These are phyloP conservation scores for Fraxinus angustifolia DNA, from an alignment of 305 asterid genomes.

Conservation along the genomic window DNA sequence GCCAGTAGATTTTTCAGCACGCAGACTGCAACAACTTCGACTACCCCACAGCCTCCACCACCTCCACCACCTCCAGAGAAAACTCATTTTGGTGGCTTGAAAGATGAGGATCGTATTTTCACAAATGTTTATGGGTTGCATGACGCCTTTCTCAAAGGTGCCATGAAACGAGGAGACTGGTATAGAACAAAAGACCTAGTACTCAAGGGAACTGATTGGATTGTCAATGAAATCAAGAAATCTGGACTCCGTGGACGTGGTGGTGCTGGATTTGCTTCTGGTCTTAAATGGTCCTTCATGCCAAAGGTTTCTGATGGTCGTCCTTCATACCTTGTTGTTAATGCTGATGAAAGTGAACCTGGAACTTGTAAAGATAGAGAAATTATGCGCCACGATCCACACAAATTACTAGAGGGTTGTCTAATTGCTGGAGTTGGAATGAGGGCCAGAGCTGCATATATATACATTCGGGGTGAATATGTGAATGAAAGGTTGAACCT, in stretches of 20 bases:
- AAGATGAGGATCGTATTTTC: constrained; percentile 95
- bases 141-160: constrained; percentile 91
- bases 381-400: constrained; percentile 99
- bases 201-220: constrained; percentile 88
- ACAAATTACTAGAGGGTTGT: constrained; percentile 93
- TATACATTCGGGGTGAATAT: constrained; percentile 93
- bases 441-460: constrained; percentile 94
- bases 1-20: constrained; percentile 60
- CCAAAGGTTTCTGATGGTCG: constrained; percentile 95
- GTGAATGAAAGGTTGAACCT: constrained; percentile 85
- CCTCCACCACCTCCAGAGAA: constrained; percentile 96
- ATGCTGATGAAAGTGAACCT: constrained; percentile 99
- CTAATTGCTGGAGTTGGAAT: constrained; percentile 94
- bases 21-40: constrained; percentile 73
- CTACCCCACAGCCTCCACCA: constrained; percentile 73
- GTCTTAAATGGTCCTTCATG: constrained; percentile 98
- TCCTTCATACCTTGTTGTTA: constrained; percentile 93
- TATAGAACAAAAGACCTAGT: constrained; percentile 89
- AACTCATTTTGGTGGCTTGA: constrained; percentile 91
- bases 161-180: constrained; percentile 99
- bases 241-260: constrained; percentile 99
- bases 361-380: constrained; percentile 98
- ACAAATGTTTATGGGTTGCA: constrained; percentile 84
- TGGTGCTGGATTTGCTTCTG: constrained; percentile 98
- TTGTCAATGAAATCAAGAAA: constrained; percentile 87